These are phyloP conservation scores for Elymus sibiricus DNA, from an alignment of 176 grass and related monocot genomes.

Conservation along the genomic window DNA sequence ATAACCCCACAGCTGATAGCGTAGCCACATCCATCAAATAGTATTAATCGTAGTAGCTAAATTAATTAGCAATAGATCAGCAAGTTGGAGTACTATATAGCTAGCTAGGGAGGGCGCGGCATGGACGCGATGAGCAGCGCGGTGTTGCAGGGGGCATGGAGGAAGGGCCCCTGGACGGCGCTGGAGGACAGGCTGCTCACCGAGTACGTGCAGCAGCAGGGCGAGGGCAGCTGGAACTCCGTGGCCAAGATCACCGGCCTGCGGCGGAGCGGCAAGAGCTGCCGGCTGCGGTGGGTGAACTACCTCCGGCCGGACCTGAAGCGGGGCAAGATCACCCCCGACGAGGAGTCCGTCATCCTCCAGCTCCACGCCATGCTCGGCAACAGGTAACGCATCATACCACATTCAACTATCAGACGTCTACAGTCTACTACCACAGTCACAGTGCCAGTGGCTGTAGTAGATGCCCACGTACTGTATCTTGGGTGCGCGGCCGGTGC, in stretches of 20 bases:
- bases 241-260: conserved; percentile 78
- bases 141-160: background rate
- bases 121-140: conserved; percentile 12
- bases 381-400: conserved; percentile 49
- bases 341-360: conserved; percentile 85
- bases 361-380: conserved; percentile 89
- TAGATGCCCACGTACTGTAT: background rate
- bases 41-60: background rate
- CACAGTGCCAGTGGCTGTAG: background rate
- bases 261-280: conserved; percentile 81
- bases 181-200: conserved; percentile 82
- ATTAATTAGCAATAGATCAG: background rate
- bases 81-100: background rate
- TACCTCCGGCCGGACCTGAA: conserved; percentile 73
- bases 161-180: conserved; percentile 56
- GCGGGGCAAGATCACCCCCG: conserved; percentile 81
- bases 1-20: too few species aligned
- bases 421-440: too few species aligned
- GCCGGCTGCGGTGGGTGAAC: conserved; percentile 80
- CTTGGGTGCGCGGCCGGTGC: conserved; percentile 2
- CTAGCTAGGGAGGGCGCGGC: background rate
- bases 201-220: conserved; percentile 84
- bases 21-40: background rate
- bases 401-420: background rate
- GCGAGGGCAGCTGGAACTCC: conserved; percentile 96